Evolutionary conservation across 768 basidiomycete genomes (phyloP).

Genomic region (Kwoniella dejecticola): DNA sequence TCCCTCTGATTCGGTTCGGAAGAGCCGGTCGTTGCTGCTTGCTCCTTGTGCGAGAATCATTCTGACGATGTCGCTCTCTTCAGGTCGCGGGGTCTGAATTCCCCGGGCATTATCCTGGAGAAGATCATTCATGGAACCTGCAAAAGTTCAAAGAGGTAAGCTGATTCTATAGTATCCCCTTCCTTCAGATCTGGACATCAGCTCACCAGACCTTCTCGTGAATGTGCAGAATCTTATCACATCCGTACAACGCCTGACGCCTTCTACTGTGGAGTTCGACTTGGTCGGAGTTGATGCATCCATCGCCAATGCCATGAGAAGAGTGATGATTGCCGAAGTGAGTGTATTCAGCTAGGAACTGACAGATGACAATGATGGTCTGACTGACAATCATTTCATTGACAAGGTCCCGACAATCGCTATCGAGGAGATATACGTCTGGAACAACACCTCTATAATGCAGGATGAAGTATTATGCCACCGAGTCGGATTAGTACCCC

Average conservation of each 20-base stretch:
- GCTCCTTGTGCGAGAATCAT: conserved; percentile 3
- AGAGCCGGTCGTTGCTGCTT: no score
- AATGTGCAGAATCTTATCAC: conserved; percentile 65
- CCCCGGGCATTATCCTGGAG: conserved; percentile 82
- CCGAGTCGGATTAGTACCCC: conserved; percentile 85
- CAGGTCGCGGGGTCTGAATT: conserved; percentile 86
- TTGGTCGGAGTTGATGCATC: conserved; percentile 92
- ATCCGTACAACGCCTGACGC: conserved; percentile 74
- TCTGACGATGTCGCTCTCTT: neutral
- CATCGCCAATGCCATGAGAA: conserved; percentile 89
- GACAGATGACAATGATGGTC: neutral
- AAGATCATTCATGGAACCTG: conserved; percentile 83
- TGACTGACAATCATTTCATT: neutral
- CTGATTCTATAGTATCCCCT: conserved; percentile 3
- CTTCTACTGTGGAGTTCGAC: conserved; percentile 88
- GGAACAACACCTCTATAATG: conserved; percentile 91
- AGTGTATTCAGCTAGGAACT: conserved; percentile 28
- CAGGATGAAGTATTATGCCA: conserved; percentile 92
- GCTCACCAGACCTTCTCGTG: neutral
- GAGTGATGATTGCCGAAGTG: conserved; percentile 93
- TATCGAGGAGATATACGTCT: conserved; percentile 86
- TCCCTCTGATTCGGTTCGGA: neutral
- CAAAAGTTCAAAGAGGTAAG: conserved; percentile 73
- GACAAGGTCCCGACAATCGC: conserved; percentile 83
- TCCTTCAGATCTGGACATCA: neutral